Evolutionary conservation across 176 grass and related monocot genomes (phyloP), one percentile per base, ranked within the genome.

Genomic region (sorghum (Sorghum bicolor)): DNA sequence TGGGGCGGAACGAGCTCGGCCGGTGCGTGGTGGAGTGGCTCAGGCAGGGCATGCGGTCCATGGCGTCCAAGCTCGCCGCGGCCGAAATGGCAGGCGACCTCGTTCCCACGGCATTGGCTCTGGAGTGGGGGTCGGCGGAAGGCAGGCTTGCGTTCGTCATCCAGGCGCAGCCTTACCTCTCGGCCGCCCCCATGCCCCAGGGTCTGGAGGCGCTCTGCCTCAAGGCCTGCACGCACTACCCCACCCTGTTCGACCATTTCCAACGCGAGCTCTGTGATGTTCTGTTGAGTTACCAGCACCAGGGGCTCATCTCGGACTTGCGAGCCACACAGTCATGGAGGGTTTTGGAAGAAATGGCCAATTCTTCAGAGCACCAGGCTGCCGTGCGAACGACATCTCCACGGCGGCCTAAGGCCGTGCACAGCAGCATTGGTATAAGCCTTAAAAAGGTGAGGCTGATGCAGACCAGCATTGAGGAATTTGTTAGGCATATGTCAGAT

Each of bases 161-260:
- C 81, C 92, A 95, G 67, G 96, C 93, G 29, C 96, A 93, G 25
- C 93, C 87, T 37, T 85, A 92, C 77, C 83, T 98, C 45, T 93
- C 87, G 28, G 85, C 93, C 12, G 79, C 93, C 14, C 96, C 96
- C 39, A 95, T 95, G 92, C 93, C 96, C 25, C 86, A 95, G 80
- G 96, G 96, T 20, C 92, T 93, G 7, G 96, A 98, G 85, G 80
- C 93, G 24, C 86, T 98, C 62, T 98, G 96, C 77, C 89, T 98
- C 89, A 98, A 98, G 87, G 93, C 93, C 44, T 95, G 91, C 76
- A 93, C 93, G 16, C 96, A 98, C 88, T 93, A 95, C 57, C 96
- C 93, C 25, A 98, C 96, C 28, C 91, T 95, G 24, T 95, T 93
- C 55, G 91, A 98, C 72, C 96, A 95, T 81, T 98, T 98, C 85